A percentile compares a stretch with the other conserved stretches of the same genome.
These are phyloP conservation scores for Chlamydomonas sp. DNA, from an alignment of 139 green algal species.

Conservation along the genomic window DNA sequence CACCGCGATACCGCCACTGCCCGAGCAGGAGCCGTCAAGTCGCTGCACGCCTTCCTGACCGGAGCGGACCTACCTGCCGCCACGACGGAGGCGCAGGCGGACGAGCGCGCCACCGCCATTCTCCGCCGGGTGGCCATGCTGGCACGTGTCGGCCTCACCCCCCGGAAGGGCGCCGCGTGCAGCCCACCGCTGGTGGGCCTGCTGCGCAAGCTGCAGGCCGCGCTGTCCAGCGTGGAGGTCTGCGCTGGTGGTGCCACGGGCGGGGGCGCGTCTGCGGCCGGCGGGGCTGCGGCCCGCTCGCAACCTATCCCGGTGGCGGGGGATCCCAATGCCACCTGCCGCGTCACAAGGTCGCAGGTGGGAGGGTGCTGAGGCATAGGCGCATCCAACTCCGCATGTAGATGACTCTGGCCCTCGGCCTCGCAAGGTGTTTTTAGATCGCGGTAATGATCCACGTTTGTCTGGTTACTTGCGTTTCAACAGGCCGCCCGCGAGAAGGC, in stretches of 20 bases:
- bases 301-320: conserved; percentile 18
- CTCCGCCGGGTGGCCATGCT: conserved; percentile 23
- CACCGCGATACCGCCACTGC: too few species aligned
- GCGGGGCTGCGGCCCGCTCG: too few species aligned
- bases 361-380: too few species aligned
- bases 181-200: conserved; percentile 67
- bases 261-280: too few species aligned
- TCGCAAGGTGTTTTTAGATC: too few species aligned
- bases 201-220: conserved; percentile 83
- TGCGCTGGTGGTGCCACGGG: too few species aligned
- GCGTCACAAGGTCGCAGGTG: conserved; percentile 13
- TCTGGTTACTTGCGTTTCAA: too few species aligned
- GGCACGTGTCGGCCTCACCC: conserved; percentile 33
- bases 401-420: too few species aligned
- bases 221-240: conserved; percentile 76
- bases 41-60: conserved; percentile 77
- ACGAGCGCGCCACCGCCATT: background rate
- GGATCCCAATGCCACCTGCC: background rate
- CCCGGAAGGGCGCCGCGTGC: conserved; percentile 33
- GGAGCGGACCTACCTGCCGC: conserved; percentile 43
- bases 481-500: conserved; percentile 16
- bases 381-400: too few species aligned
- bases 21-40: conserved; percentile 54
- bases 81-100: background rate
- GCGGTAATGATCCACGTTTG: too few species aligned